phyloP scores from a whole-genome alignment of 2,329 filamentous ascomycete genomes.

The Ophiostoma sp. region DNA sequence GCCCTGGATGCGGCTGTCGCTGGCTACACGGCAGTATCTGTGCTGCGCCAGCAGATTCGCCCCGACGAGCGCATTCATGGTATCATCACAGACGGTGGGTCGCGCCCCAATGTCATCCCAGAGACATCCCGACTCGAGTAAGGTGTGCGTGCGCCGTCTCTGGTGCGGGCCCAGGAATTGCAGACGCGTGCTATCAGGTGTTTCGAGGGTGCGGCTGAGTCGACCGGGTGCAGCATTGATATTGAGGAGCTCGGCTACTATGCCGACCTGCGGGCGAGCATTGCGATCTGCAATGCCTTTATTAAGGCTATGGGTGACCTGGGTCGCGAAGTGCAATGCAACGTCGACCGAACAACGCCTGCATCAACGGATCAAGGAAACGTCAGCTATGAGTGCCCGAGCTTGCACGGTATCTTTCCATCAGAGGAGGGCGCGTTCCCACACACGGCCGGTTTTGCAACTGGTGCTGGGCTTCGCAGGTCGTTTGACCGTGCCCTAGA shows the following conservation, averaged over 20 bases:
- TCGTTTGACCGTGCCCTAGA: slow-evolving; percentile 20
- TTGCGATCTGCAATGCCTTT: slow-evolving; percentile 42
- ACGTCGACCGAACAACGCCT: slow-evolving; percentile 38
- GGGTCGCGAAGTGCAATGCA: slow-evolving; percentile 28
- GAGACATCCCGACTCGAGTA: slow-evolving; percentile 39
- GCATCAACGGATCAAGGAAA: slow-evolving; percentile 55
- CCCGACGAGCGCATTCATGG: slow-evolving; percentile 46
- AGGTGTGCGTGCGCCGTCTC: slow-evolving; percentile 27
- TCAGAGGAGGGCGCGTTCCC: slow-evolving; percentile 19
- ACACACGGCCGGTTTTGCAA: slow-evolving; percentile 20
- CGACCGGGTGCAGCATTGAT: slow-evolving; percentile 32
- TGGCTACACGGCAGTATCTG: slow-evolving; percentile 35
- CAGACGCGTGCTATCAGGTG: slow-evolving; percentile 32
- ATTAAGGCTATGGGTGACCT: slow-evolving; percentile 25
- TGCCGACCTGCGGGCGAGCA: slow-evolving; percentile 31
- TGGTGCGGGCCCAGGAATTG: slow-evolving; percentile 33
- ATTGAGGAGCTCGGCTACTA: slow-evolving; percentile 31
- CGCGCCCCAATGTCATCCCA: slow-evolving; percentile 36
- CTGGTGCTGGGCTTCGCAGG: slow-evolving; percentile 17
- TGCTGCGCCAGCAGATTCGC: slow-evolving; percentile 43
- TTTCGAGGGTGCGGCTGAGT: slow-evolving; percentile 35
- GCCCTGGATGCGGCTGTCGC: slow-evolving; percentile 42
- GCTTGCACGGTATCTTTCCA: slow-evolving; percentile 37
- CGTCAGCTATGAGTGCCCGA: slow-evolving; percentile 40
- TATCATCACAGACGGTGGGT: slow-evolving; percentile 39